These are phyloP conservation scores for Erythrobasidium hasegawianum DNA, from an alignment of 1,284 basidiomycete species.

Conservation along the genomic window DNA sequence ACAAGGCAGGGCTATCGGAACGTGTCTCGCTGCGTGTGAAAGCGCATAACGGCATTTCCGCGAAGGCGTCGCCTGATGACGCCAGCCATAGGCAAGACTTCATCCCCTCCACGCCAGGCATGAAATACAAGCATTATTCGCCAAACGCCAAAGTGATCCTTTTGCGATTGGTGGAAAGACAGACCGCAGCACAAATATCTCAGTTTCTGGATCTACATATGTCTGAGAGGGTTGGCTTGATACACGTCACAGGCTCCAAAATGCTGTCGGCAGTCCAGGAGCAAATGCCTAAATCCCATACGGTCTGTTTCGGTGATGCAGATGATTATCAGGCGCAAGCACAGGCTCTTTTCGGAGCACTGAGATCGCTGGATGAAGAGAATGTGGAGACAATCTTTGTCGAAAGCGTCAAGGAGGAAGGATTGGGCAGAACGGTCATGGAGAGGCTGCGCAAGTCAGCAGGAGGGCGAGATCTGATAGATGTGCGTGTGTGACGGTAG, in stretches of 20 bases:
- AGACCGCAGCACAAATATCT: not conserved
- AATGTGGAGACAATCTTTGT: constrained; percentile 81
- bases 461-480: constrained; percentile 52
- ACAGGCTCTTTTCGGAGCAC: constrained; percentile 78
- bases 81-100: constrained; percentile 50
- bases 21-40: constrained; percentile 11
- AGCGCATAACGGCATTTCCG: not conserved
- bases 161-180: constrained; percentile 48
- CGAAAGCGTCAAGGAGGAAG: constrained; percentile 75
- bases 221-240: constrained; percentile 16
- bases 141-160: constrained; percentile 80
- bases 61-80: not conserved
- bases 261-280: not conserved
- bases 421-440: constrained; percentile 92
- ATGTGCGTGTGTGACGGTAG: not conserved
- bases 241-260: constrained; percentile 36
- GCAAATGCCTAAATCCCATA: constrained; percentile 47
- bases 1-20: constrained; percentile 46
- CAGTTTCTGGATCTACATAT: not conserved
- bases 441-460: constrained; percentile 91
- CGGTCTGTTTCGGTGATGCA: constrained; percentile 58
- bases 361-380: constrained; percentile 62
- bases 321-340: constrained; percentile 67
- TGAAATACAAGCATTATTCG: constrained; percentile 99
- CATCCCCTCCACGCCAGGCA: constrained; percentile 89